Evolutionary conservation across 257 asterid genomes (phyloP).

Genomic region (Marsdenia floribunda): DNA sequence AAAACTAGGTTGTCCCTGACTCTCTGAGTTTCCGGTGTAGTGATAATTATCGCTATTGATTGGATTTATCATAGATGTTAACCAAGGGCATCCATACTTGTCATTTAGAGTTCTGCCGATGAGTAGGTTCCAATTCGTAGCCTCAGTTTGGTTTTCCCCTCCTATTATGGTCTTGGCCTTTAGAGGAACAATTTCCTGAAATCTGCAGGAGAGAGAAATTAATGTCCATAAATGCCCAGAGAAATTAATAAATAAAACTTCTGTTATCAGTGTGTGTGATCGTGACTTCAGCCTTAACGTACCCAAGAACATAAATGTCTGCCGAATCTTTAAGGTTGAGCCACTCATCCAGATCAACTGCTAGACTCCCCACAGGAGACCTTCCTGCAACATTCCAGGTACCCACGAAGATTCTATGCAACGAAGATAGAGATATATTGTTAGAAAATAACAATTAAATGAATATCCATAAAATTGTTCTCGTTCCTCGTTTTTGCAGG

Average conservation of each 20-base stretch:
- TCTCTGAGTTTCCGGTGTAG: constrained; percentile 15
- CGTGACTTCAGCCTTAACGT: constrained; percentile 13
- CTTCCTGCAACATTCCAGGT: constrained; percentile 97
- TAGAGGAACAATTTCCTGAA: constrained; percentile 89
- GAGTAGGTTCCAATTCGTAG: constrained; percentile 74
- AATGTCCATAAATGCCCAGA: background rate
- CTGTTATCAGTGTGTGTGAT: background rate
- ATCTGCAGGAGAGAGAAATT: constrained; percentile 38
- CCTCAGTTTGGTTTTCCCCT: constrained; percentile 79
- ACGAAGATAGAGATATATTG: background rate
- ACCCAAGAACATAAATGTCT: constrained; percentile 91
- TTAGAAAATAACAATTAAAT: background rate
- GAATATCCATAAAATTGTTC: background rate
- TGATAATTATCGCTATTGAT: constrained; percentile 41
- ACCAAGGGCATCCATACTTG: constrained; percentile 70
- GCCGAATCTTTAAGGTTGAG: constrained; percentile 73
- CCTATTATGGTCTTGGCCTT: constrained; percentile 70
- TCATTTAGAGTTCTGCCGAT: constrained; percentile 65
- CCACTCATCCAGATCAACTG: constrained; percentile 85
- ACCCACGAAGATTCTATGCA: constrained; percentile 74
- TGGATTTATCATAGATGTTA: constrained; percentile 63
- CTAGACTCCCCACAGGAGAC: constrained; percentile 78
- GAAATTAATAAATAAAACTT: background rate
- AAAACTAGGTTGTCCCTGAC: constrained; percentile 12
- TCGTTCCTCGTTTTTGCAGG: background rate